phyloP scores from a whole-genome alignment of 805 yeast species.

The Teunomyces gatunensis region DNA sequence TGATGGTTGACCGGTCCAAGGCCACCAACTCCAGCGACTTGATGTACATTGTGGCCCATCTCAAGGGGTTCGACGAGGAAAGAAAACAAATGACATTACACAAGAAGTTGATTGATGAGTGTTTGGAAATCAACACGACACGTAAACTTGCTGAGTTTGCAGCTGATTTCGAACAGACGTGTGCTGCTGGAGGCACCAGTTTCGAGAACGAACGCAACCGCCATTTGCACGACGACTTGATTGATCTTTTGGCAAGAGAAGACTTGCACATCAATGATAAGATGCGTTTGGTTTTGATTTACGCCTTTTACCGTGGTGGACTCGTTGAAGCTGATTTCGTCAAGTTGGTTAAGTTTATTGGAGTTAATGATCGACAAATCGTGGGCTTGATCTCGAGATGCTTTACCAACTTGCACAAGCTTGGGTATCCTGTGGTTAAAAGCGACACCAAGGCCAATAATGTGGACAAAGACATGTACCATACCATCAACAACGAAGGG shows the following conservation, averaged over 20 bases:
- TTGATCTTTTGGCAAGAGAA: constrained; percentile 50
- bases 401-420: constrained; percentile 38
- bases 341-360: constrained; percentile 60
- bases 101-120: constrained; percentile 60
- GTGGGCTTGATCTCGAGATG: constrained; percentile 56
- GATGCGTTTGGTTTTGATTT: constrained; percentile 68
- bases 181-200: constrained; percentile 69
- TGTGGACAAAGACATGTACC: constrained; percentile 50
- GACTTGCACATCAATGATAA: constrained; percentile 61
- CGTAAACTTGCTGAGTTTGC: constrained; percentile 61
- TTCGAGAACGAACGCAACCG: constrained; percentile 64
- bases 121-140: constrained; percentile 57
- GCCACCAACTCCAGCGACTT: constrained; percentile 69
- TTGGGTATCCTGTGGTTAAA: constrained; percentile 60
- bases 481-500: constrained; percentile 51
- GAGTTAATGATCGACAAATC: constrained; percentile 44
- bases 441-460: constrained; percentile 39
- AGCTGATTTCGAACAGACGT: constrained; percentile 82
- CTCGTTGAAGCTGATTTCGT: constrained; percentile 67
- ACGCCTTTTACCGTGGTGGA: constrained; percentile 81
- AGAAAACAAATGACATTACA: constrained; percentile 59
- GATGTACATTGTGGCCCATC: constrained; percentile 69
- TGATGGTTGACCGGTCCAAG: constrained; percentile 64
- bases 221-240: constrained; percentile 58
- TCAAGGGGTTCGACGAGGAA: constrained; percentile 66